Base-by-base conservation (phyloP, 2,329 filamentous ascomycete species). In the Penicillium frequentans region DNA sequence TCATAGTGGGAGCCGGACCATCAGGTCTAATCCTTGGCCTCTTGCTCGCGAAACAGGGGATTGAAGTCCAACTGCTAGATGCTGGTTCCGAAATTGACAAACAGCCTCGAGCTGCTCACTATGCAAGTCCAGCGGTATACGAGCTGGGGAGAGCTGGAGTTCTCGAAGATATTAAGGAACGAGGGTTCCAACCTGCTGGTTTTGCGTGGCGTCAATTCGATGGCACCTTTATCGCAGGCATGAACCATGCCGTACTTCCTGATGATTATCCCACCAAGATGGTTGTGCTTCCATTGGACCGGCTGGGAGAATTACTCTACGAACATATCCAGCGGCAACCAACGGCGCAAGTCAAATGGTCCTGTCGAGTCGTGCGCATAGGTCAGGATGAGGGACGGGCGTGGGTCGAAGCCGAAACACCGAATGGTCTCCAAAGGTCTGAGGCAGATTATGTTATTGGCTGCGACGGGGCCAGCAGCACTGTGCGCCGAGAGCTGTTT, bases 101-200 rank as follows among this genome's bases (percentile, higher is more conserved):
- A 56, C 83, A 84, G 56, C 86, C 86, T 0, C 83, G 86, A 27
- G 86, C 86, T 14, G 83, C 85, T 3, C 84, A 87, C 70, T 87
- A 87, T 67, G 83, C 82, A 3, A 77, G 82, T 0, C 79, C 84
- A 1, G 84, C 84, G 1, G 80, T 85, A 44, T 81, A 81, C 39
- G 84, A 86, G 56, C 78, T 89, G 49, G 68, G 75, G 42, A 79
- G 82, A n/a, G 85, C 85, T 0, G 85, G 85, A 1, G 79, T 88
- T 11, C 72, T 87, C 19, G 78, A 81, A n/a, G 77, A 82, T 63
- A 73, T 82, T 14, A 74, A 75, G 23, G 65, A 68, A 9, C 68
- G 73, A 19, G 78, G 80, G 26, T 73, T 82, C 53, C 66, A 73
- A 19, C 75, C 79, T 23, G 67, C 69, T 50, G 70, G 73, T 16